Base-by-base conservation (phyloP, 192 early-diverging fungal species). In the Umbelopsis isabellina region DNA sequence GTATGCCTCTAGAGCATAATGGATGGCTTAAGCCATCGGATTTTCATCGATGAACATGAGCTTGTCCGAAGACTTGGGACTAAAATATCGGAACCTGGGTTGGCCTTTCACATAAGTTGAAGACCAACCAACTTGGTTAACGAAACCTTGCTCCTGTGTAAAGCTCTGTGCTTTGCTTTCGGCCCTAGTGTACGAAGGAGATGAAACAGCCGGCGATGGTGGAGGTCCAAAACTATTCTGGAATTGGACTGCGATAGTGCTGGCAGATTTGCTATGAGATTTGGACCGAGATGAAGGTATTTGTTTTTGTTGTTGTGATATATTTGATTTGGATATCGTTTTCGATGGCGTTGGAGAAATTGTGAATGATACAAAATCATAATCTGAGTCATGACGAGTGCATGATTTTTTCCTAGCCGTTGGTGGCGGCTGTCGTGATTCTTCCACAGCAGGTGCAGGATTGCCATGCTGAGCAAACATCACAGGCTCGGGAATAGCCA, bases 11-110 rank as follows among this genome's bases (percentile, higher is more conserved):
- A 61, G 27, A 27, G 30, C 25, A 61, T 25, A 16, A 61, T 13
- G 5, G 11, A 37, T 27, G 25, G 11, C 18, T 68, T 23, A 68
- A 10, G 49, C 64, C 61, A 51, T 74, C 11, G 75, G 75, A 64
- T 73, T 55, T 30, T 80, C 78, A 49, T 80, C 78, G 61, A 80
- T 80, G 50, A 80, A 80, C 50, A 80, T 48, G 45, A 69, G 75
- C 68, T 80, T 75, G 74, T 80, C 75, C 67, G 70, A 67, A 53
- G 72, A 75, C 66, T 71, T 55, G 11, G 78, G 78, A 67, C 71
- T 80, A 50, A 80, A 80, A 67, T 80, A 80, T 51, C 78, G 71
- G 67, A 80, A 80, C 30, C 71, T 52, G 10, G 75, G 61, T 53
- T 77, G 75, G 23, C 64, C 67, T 35, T 77, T 77, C 16, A 22